phyloP scores from a whole-genome alignment of 495 filamentous ascomycete species.

The Aspergillus olivimuriae region DNA sequence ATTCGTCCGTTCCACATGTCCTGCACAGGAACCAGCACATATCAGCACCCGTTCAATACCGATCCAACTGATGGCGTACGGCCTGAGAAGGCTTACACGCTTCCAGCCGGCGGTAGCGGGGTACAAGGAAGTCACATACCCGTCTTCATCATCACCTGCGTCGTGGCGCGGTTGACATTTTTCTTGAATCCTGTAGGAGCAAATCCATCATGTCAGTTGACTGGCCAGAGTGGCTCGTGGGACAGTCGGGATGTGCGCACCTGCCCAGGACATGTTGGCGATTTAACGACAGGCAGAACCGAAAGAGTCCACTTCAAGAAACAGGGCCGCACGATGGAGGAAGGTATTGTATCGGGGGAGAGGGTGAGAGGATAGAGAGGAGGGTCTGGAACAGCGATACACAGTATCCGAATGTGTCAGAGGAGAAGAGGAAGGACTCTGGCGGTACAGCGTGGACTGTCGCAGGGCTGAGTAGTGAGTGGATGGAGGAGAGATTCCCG shows the following conservation, averaged over 20 bases:
- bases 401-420: neutral
- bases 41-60: constrained; percentile 16
- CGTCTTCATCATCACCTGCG: constrained; percentile 99
- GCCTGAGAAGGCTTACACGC: no score
- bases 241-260: no score
- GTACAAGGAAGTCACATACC: constrained; percentile 43
- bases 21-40: constrained; percentile 30
- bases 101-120: no score
- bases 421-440: no score
- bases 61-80: no score
- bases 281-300: constrained; percentile 1
- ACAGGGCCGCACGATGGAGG: no score
- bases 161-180: constrained; percentile 96
- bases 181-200: constrained; percentile 94
- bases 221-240: no score
- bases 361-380: neutral
- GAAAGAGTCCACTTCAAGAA: no score
- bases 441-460: neutral
- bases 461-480: constrained; percentile 1
- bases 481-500: constrained; percentile 1
- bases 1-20: constrained; percentile 95
- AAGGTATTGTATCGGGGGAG: no score
- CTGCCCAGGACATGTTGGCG: constrained; percentile 59
- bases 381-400: neutral
- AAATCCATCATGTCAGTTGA: no score